These are phyloP conservation scores for Monosporascus sp. DNA, from an alignment of 2,329 filamentous ascomycete genomes.

Conservation along the genomic window DNA sequence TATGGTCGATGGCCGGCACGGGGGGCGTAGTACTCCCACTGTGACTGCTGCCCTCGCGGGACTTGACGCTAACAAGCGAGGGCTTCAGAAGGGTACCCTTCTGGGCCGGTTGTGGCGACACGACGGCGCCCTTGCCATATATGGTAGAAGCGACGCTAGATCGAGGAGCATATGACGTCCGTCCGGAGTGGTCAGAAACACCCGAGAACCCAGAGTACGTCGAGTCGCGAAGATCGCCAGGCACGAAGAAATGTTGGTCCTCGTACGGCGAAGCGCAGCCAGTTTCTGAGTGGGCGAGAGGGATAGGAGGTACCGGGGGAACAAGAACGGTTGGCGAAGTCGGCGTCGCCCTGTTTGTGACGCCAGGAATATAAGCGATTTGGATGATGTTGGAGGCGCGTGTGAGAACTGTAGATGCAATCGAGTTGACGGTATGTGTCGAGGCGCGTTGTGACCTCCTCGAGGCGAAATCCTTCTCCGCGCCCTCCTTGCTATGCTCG, in stretches of 20 bases:
- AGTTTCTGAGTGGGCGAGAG: conserved; percentile 56
- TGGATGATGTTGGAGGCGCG: conserved; percentile 98
- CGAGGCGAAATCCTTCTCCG: conserved; percentile 28
- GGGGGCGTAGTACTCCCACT: conserved; percentile 57
- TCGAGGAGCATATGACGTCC: conserved; percentile 53
- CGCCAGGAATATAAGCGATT: conserved; percentile 96
- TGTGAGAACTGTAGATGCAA: conserved; percentile 92
- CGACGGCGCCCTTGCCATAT: conserved; percentile 84
- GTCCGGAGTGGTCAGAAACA: conserved; percentile 54
- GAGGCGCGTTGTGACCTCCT: conserved; percentile 64
- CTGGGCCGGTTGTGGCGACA: conserved; percentile 70
- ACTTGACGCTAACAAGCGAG: conserved; percentile 88
- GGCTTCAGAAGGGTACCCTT: conserved; percentile 85
- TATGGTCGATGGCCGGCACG: conserved; percentile 65
- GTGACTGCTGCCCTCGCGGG: conserved; percentile 49
- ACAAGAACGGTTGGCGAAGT: conserved; percentile 77
- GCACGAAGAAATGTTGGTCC: conserved; percentile 90
- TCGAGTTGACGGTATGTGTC: conserved; percentile 80
- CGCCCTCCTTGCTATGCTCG: conserved; percentile 44
- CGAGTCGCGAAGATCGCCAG: conserved; percentile 82
- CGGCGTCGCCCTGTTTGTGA: conserved; percentile 84
- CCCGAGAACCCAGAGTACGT: conserved; percentile 76
- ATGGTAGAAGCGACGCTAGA: conserved; percentile 87
- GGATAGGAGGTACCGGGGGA: conserved; percentile 91
- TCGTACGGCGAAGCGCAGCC: conserved; percentile 53